Base-by-base conservation (phyloP, 108 stramenopile species). In the Aurantiochytrium sp. region DNA sequence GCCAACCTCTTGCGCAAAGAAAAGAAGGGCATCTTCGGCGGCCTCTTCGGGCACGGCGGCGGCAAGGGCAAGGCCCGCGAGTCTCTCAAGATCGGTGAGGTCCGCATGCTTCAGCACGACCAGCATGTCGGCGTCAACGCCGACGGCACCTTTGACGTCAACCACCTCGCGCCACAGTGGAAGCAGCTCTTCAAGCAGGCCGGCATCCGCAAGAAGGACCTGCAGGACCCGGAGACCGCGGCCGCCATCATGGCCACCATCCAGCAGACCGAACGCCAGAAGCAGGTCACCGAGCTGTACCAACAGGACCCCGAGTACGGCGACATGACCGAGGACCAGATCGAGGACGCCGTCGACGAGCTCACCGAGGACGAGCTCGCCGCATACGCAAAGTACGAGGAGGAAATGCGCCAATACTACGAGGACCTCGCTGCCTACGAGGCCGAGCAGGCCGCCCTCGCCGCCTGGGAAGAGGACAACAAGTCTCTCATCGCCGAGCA, bases 351-450 rank as follows among this genome's bases (percentile, higher is more conserved):
- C 15, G 73, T 81, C 42, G 73, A 48, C 19, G 73, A 42, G 17
- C 45, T 81, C 45, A 27, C 73, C 17, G 73, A 81, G 24, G 73
- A 81, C 8, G 73, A 81, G 3, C 73, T 81, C 21, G 73, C 39
- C 27, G 73, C 73, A 5, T 81, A 81, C 32, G 42, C 42, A 6
- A 81, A 81, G 73, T 81, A 81, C 45, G 42, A 81, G 32, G 73
- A 81, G 30, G 73, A 81, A 30, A 41, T 81, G 42, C 42, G 45
- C 39, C 42, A 41, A 48, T 81, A 81, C 32, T 48, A 81, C 73
- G 73, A 22, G n/a, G 73, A 81, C 42, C 73, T 81, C 24, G 73
- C 73, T 81, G 73, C 73, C 24, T 81, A 81, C 45, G 73, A 81
- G 73, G 73, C 73, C 15, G 73, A 81, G 45, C 73, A 81, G 45